A percentile compares a stretch with the other conserved stretches of the same genome.
Conservation (phyloP, 2,329 filamentous ascomycete species). For the Aspergillus ustus region DNA sequence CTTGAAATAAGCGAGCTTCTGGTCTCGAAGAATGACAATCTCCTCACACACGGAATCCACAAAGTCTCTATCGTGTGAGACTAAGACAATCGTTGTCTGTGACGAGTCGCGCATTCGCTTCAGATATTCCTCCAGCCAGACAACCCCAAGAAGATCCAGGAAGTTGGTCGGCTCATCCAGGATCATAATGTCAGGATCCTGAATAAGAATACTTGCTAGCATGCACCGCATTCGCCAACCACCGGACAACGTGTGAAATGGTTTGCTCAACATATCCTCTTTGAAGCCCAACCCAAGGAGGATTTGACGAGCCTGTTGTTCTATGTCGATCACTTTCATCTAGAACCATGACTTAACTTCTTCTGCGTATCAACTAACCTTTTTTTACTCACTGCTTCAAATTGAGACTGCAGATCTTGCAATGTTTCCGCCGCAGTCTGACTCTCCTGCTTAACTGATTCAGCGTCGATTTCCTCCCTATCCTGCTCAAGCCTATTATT, state of each 20-base stretch:
- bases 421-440: constrained; percentile 72
- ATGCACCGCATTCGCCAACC: constrained; percentile 75
- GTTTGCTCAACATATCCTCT: constrained; percentile 62
- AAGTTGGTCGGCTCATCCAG: constrained; percentile 90
- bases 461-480: constrained; percentile 61
- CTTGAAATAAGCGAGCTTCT: constrained; percentile 72
- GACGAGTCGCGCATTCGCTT: constrained; percentile 57
- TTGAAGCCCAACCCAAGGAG: constrained; percentile 74
- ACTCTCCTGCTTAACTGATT: constrained; percentile 66
- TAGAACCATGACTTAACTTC: constrained; percentile 17
- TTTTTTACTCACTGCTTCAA: constrained; percentile 60
- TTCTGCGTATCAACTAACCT: background rate
- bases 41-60: constrained; percentile 75
- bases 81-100: constrained; percentile 71
- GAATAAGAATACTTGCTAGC: constrained; percentile 68
- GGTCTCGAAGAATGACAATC: constrained; percentile 74
- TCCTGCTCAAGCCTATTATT: constrained; percentile 52
- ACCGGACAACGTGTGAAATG: constrained; percentile 71
- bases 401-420: constrained; percentile 67
- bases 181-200: constrained; percentile 76
- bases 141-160: constrained; percentile 78
- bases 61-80: constrained; percentile 85
- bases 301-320: constrained; percentile 68
- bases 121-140: constrained; percentile 81
- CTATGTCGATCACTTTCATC: constrained; percentile 64